phyloP scores from a whole-genome alignment of 2,329 filamentous ascomycete species.

The Trichoderma sp. region DNA sequence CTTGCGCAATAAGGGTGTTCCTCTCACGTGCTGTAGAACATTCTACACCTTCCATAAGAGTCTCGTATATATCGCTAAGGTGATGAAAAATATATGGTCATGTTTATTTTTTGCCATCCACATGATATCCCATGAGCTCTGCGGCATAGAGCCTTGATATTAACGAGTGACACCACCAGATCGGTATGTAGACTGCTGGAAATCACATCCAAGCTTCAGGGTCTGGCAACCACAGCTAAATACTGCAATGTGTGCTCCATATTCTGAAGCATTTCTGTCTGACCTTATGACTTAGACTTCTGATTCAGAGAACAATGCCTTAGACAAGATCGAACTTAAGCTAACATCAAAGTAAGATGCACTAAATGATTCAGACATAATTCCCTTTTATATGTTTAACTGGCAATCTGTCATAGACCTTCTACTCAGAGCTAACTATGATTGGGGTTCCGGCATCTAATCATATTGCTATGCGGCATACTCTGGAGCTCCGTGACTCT shows the following conservation, averaged over 20 bases:
- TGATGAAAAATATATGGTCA: neutral
- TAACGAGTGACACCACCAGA: neutral
- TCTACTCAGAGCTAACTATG: neutral
- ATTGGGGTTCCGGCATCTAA: neutral
- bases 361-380: neutral
- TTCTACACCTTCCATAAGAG: neutral
- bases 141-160: neutral
- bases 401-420: neutral
- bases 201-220: accelerated
- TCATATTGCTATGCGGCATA: neutral
- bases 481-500: neutral
- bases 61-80: neutral
- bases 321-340: neutral
- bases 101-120: neutral
- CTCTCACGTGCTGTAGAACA: neutral
- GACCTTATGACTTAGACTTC: neutral
- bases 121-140: accelerated
- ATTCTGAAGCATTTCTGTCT: neutral
- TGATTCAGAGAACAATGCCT: neutral
- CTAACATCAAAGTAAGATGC: neutral
- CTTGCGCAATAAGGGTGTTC: neutral
- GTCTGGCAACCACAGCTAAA: neutral
- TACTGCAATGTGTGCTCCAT: neutral
- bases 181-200: neutral
- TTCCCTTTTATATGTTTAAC: neutral